Evolutionary conservation across 1,284 basidiomycete genomes (phyloP).

Genomic region (Ganoderma multipileum): DNA sequence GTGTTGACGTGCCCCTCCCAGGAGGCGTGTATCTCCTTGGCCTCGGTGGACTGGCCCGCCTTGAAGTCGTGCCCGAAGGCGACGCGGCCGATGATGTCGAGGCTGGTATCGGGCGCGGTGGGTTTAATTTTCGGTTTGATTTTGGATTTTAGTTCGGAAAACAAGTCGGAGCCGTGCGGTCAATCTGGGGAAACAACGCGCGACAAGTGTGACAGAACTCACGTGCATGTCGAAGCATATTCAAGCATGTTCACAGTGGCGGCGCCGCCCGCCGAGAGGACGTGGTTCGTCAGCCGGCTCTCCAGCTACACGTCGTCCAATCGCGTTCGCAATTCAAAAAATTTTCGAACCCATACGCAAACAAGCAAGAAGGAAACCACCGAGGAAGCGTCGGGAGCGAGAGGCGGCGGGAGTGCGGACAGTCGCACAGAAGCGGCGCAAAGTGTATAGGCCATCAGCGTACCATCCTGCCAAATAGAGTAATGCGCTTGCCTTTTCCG

Average conservation of each 20-base stretch:
- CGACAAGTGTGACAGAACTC: constrained; percentile 8
- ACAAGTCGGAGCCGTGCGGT: background rate
- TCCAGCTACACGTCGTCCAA: constrained; percentile 25
- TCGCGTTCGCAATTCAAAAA: background rate
- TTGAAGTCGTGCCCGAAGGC: constrained; percentile 38
- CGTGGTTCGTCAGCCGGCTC: constrained; percentile 36
- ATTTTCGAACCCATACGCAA: background rate
- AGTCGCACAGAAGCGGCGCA: background rate
- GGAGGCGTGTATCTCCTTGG: constrained; percentile 33
- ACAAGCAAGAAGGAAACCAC: constrained; percentile 1
- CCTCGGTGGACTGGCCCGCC: constrained; percentile 33
- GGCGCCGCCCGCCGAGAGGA: constrained; percentile 33
- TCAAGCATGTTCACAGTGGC: constrained; percentile 37
- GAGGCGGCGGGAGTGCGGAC: background rate
- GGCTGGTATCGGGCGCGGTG: constrained; percentile 19
- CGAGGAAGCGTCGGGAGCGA: constrained; percentile 3
- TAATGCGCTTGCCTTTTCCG: constrained; percentile 35
- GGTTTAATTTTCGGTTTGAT: background rate
- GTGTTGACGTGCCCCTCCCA: constrained; percentile 36
- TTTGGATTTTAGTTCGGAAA: background rate
- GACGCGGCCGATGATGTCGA: constrained; percentile 38
- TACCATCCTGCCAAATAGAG: constrained; percentile 11
- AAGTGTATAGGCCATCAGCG: background rate
- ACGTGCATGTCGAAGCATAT: constrained; percentile 36
- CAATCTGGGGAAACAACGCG: background rate